These are phyloP conservation scores for Williopsis jadinii DNA, from an alignment of 1,139 yeast species.

Conservation along the genomic window DNA sequence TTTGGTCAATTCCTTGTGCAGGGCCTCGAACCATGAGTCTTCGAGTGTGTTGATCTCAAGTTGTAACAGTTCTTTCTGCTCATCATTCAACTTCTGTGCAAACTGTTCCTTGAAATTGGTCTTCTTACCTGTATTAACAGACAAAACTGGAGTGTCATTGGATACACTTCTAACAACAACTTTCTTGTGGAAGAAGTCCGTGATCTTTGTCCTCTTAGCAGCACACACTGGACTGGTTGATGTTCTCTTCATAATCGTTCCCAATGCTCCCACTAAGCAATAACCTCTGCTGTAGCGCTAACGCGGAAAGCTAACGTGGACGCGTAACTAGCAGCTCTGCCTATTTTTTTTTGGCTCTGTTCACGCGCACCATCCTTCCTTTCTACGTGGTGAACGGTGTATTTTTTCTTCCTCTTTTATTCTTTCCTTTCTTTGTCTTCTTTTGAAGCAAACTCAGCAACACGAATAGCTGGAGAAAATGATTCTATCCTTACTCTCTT, in stretches of 20 bases:
- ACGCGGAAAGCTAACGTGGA: too few relatives aligned
- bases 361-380: too few relatives aligned
- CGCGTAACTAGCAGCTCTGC: too few relatives aligned
- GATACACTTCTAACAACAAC: not conserved
- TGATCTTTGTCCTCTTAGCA: not conserved
- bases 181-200: not conserved
- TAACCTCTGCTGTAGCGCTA: too few relatives aligned
- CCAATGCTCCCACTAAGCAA: too few relatives aligned
- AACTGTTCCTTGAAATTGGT: slow-evolving; percentile 30
- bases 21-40: slow-evolving; percentile 66
- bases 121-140: too few relatives aligned
- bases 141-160: too few relatives aligned
- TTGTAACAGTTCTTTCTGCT: slow-evolving; percentile 46
- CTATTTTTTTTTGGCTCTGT: too few relatives aligned
- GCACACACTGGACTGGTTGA: not conserved
- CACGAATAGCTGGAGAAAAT: slow-evolving; percentile 21
- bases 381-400: too few relatives aligned
- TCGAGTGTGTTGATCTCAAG: slow-evolving; percentile 69
- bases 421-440: too few relatives aligned
- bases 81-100: slow-evolving; percentile 44
- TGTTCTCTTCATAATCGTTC: not conserved
- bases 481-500: slow-evolving; percentile 51
- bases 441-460: too few relatives aligned
- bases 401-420: too few relatives aligned
- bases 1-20: slow-evolving; percentile 69